Evolutionary conservation across 352 stramenopile genomes (phyloP).

Genomic region (Globisporangium lucens): DNA sequence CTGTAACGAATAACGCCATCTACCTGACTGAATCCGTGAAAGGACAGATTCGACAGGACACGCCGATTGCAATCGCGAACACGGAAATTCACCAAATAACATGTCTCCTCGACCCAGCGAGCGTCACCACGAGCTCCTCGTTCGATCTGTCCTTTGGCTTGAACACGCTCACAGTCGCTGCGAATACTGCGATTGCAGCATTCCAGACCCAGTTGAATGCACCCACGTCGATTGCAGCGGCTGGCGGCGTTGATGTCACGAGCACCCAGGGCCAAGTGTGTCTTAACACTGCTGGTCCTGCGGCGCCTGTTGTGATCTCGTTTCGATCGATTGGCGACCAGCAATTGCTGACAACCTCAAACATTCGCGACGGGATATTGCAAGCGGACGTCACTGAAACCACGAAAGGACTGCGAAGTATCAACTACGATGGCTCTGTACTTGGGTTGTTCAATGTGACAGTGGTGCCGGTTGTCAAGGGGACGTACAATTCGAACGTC

Average conservation of each 20-base stretch:
- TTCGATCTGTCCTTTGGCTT: slow-evolving; percentile 55
- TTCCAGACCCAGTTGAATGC: slow-evolving; percentile 56
- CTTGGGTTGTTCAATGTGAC: slow-evolving; percentile 79
- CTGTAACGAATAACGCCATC: slow-evolving; percentile 50
- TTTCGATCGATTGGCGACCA: slow-evolving; percentile 54
- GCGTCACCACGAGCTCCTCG: slow-evolving; percentile 22
- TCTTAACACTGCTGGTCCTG: slow-evolving; percentile 21
- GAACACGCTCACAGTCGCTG: slow-evolving; percentile 31
- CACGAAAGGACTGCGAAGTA: slow-evolving; percentile 63
- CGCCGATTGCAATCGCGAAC: slow-evolving; percentile 48
- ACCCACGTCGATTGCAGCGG: slow-evolving; percentile 30
- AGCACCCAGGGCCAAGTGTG: slow-evolving; percentile 37
- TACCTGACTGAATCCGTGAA: slow-evolving; percentile 61
- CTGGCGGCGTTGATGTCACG: slow-evolving; percentile 52
- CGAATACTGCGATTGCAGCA: slow-evolving; percentile 27
- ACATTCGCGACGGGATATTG: slow-evolving; percentile 51
- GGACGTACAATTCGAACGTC: slow-evolving; percentile 57
- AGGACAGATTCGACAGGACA: slow-evolving; percentile 29
- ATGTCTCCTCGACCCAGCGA: slow-evolving; percentile 43
- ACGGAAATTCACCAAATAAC: slow-evolving; percentile 47
- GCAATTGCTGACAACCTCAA: slow-evolving; percentile 29
- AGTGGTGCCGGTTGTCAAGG: slow-evolving; percentile 81
- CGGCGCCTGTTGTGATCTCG: slow-evolving; percentile 32
- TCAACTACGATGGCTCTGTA: slow-evolving; percentile 61
- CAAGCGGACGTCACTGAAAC: slow-evolving; percentile 42